Evolutionary conservation across 2,329 filamentous ascomycete genomes (phyloP).

Genomic region (Aspergillus sp.): DNA sequence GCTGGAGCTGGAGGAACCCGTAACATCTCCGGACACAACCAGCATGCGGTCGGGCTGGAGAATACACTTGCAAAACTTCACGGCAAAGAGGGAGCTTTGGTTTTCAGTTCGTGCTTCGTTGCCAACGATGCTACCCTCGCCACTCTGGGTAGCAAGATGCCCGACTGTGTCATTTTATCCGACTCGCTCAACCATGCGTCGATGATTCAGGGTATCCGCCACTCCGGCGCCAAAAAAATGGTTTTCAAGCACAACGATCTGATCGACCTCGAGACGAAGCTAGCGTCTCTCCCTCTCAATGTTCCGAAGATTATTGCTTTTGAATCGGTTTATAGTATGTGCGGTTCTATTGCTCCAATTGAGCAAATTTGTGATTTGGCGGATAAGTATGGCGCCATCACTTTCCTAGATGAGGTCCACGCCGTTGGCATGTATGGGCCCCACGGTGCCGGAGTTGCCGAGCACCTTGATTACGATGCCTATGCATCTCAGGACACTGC

Average conservation of each 20-base stretch:
- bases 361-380: slow-evolving; percentile 93
- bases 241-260: slow-evolving; percentile 99
- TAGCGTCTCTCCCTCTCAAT: slow-evolving; percentile 79
- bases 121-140: slow-evolving; percentile 96
- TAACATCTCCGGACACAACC: slow-evolving; percentile 97
- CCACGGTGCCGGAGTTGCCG: slow-evolving; percentile 89
- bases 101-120: slow-evolving; percentile 97
- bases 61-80: slow-evolving; percentile 81
- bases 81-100: slow-evolving; percentile 85
- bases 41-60: slow-evolving; percentile 86
- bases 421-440: slow-evolving; percentile 99
- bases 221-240: slow-evolving; percentile 94
- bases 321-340: slow-evolving; percentile 99
- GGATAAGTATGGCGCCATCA: slow-evolving; percentile 96
- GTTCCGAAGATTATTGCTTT: slow-evolving; percentile 98
- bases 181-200: slow-evolving; percentile 97
- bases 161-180: slow-evolving; percentile 95
- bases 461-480: slow-evolving; percentile 92
- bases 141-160: slow-evolving; percentile 93
- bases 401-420: slow-evolving; percentile 97
- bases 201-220: slow-evolving; percentile 98
- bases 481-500: slow-evolving; percentile 70
- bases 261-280: slow-evolving; percentile 86
- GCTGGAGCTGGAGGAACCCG: slow-evolving; percentile 92
- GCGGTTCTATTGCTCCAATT: slow-evolving; percentile 93